These are phyloP conservation scores for Wickerhamomyces canadensis DNA, from an alignment of 805 yeast genomes.

Conservation along the genomic window DNA sequence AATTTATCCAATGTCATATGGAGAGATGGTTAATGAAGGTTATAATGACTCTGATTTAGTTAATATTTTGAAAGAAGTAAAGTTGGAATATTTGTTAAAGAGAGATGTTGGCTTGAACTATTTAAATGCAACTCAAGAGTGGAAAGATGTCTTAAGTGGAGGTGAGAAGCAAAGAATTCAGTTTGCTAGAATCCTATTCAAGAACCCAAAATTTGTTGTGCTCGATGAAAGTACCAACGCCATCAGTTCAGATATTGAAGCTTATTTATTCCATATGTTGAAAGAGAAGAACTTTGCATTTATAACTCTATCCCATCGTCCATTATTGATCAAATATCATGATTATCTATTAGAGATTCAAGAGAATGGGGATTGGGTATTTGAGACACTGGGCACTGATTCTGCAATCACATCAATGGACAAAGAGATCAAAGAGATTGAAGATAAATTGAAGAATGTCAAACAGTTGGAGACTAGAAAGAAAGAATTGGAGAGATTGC, in stretches of 20 bases:
- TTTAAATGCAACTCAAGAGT: constrained; percentile 47
- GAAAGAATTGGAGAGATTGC: constrained; percentile 41
- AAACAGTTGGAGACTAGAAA: constrained; percentile 56
- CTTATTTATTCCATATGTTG: constrained; percentile 71
- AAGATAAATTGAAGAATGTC: constrained; percentile 53
- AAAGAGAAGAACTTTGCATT: constrained; percentile 67
- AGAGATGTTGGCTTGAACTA: constrained; percentile 50
- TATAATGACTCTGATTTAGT: constrained; percentile 63
- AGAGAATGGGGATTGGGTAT: constrained; percentile 49
- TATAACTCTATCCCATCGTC: constrained; percentile 79
- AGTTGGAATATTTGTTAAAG: constrained; percentile 70
- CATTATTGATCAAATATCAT: constrained; percentile 79
- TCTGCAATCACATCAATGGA: constrained; percentile 65
- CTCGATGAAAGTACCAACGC: constrained; percentile 95
- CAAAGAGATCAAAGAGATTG: constrained; percentile 66
- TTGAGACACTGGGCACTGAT: constrained; percentile 61
- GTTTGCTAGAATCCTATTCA: constrained; percentile 80
- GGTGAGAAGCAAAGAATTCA: constrained; percentile 91
- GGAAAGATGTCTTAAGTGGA: constrained; percentile 94
- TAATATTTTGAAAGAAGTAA: constrained; percentile 66
- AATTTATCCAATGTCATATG: constrained; percentile 77
- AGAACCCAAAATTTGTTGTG: constrained; percentile 73
- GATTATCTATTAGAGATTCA: constrained; percentile 67
- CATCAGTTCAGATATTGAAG: constrained; percentile 85
- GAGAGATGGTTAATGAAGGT: constrained; percentile 71